phyloP scores from a whole-genome alignment of 2,329 filamentous ascomycete genomes.

The Cercospora janseana region DNA sequence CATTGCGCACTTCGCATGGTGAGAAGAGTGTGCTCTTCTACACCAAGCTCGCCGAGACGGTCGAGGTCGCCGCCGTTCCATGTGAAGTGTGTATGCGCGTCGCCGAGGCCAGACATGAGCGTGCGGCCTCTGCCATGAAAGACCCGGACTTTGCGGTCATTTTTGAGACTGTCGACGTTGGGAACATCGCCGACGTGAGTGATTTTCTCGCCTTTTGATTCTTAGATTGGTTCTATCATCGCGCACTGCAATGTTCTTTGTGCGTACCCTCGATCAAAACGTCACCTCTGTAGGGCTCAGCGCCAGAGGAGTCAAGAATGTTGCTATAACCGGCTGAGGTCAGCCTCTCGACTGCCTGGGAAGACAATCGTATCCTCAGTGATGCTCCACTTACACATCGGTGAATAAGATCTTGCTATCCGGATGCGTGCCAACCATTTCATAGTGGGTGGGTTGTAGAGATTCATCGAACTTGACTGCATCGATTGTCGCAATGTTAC shows the following conservation, averaged over 20 bases:
- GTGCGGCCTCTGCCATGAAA: constrained; percentile 46
- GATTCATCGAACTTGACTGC: constrained; percentile 35
- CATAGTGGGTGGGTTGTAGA: constrained; percentile 39
- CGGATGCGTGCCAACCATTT: constrained; percentile 39
- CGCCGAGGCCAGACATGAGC: constrained; percentile 52
- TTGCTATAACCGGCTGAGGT: constrained; percentile 14
- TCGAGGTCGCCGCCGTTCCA: constrained; percentile 50
- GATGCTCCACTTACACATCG: constrained; percentile 32
- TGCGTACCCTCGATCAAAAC: constrained; percentile 10
- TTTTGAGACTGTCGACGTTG: constrained; percentile 31
- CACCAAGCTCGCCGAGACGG: constrained; percentile 42
- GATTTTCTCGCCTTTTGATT: constrained; percentile 3
- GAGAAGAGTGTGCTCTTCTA: constrained; percentile 51
- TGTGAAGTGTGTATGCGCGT: constrained; percentile 51
- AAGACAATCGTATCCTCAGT: not conserved
- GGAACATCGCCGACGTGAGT: constrained; percentile 33
- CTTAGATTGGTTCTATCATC: too few relatives aligned
- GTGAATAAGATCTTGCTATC: constrained; percentile 40
- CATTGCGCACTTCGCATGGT: constrained; percentile 46
- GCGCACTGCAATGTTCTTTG: not conserved
- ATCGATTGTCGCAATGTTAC: constrained; percentile 2
- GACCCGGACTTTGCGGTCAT: constrained; percentile 39
- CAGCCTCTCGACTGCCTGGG: too few relatives aligned
- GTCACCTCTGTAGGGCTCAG: constrained; percentile 11
- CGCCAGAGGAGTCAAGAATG: constrained; percentile 42